Percentiles rank a stretch among this genome's conserved stretches.
These are phyloP conservation scores for Parastagonospora nodorum DNA, from an alignment of 2,329 filamentous ascomycete species.

Conservation along the genomic window DNA sequence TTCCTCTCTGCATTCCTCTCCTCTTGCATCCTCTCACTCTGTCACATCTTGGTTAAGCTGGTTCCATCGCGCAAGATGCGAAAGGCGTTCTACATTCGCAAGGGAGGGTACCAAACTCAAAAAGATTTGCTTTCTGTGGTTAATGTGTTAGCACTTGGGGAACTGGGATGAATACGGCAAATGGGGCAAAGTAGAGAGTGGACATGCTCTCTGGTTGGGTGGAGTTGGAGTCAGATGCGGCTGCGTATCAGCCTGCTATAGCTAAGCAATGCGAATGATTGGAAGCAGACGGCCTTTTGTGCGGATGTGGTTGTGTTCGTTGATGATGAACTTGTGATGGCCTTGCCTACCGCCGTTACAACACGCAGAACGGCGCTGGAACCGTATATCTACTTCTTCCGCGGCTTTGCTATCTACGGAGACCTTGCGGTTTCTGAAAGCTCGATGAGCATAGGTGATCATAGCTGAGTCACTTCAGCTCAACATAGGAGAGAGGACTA, in stretches of 20 bases:
- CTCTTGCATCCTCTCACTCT: constrained; percentile 42
- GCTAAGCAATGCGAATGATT: constrained; percentile 10
- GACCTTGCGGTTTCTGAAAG: too few species aligned
- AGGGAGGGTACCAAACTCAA: constrained; percentile 28
- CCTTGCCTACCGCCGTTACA: neutral
- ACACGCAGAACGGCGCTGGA: too few species aligned
- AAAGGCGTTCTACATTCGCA: constrained; percentile 33
- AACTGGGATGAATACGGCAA: constrained; percentile 6
- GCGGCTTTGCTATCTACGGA: too few species aligned
- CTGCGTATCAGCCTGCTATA: constrained; percentile 2
- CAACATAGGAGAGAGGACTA: too few species aligned
- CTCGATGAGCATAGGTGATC: too few species aligned
- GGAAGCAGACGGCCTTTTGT: neutral
- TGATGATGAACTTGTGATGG: neutral
- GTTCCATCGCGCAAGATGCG: constrained; percentile 22
- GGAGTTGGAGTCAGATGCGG: constrained; percentile 1
- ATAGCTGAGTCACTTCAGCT: too few species aligned
- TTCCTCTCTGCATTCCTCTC: constrained; percentile 20
- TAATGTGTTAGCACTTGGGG: constrained; percentile 5
- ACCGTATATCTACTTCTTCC: too few species aligned
- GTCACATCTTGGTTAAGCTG: constrained; percentile 24
- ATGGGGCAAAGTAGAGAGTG: too few species aligned
- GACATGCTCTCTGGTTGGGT: neutral
- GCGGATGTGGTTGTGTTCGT: neutral
- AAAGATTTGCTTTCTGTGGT: constrained; percentile 22